Evolutionary conservation across 2,329 filamentous ascomycete genomes (phyloP).

Genomic region (Exophiala alcalophila): DNA sequence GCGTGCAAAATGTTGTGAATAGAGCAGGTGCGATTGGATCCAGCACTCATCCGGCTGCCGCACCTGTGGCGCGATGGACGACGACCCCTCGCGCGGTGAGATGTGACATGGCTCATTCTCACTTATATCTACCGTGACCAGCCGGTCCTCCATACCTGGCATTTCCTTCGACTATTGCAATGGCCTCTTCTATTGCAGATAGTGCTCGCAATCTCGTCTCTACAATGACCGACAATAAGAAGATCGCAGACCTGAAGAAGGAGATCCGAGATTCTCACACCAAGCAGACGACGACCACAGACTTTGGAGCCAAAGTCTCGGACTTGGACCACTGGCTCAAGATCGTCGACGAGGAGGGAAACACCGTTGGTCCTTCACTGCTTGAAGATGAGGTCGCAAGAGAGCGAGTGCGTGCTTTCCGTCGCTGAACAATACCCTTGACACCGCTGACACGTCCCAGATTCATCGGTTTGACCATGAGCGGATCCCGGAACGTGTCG

Average conservation of each 20-base stretch:
- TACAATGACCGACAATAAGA: constrained; percentile 24
- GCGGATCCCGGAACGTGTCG: constrained; percentile 65
- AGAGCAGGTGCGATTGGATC: too few species aligned
- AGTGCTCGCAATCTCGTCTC: constrained; percentile 14
- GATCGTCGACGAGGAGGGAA: constrained; percentile 51
- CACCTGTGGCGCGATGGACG: too few species aligned
- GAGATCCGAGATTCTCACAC: constrained; percentile 53
- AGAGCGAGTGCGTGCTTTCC: constrained; percentile 60
- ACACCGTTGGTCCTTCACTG: constrained; percentile 64
- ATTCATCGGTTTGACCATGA: constrained; percentile 70
- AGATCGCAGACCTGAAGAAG: constrained; percentile 52
- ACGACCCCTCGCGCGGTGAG: too few species aligned
- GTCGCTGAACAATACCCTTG: not conserved
- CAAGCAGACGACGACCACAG: constrained; percentile 65
- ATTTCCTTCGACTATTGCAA: too few species aligned
- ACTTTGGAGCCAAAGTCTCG: constrained; percentile 70
- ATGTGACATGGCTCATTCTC: too few species aligned
- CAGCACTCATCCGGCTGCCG: too few species aligned
- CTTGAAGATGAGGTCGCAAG: constrained; percentile 70
- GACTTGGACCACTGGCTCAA: constrained; percentile 78
- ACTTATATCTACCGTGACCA: too few species aligned
- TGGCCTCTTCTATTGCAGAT: constrained; percentile 21
- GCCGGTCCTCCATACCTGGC: too few species aligned
- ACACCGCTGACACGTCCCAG: constrained; percentile 29
- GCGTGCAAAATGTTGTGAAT: too few species aligned